Evolutionary conservation across 352 stramenopile genomes (phyloP).

Genomic region (Globisporangium perplexum): DNA sequence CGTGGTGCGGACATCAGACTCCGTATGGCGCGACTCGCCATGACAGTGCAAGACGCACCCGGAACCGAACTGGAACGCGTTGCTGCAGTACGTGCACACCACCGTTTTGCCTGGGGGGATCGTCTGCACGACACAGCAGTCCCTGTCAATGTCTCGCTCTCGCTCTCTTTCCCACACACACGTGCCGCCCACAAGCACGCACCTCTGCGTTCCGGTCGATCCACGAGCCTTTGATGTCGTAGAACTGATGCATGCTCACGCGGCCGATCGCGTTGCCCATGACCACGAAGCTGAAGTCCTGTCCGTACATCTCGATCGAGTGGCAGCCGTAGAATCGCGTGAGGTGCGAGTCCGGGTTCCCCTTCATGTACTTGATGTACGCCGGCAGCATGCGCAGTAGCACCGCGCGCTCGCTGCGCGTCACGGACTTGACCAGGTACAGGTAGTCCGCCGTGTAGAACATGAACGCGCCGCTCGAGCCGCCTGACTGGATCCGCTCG

Average conservation of each 20-base stretch:
- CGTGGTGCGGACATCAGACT: too few relatives aligned
- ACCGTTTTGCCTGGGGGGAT: conserved; percentile 78
- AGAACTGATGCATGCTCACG: conserved; percentile 85
- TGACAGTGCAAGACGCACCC: conserved; percentile 20
- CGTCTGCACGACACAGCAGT: conserved; percentile 17
- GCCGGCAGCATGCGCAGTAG: conserved; percentile 77
- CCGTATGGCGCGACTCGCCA: neutral
- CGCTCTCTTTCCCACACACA: neutral
- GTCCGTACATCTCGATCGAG: conserved; percentile 87
- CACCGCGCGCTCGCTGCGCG: conserved; percentile 64
- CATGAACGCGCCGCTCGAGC: conserved; percentile 88
- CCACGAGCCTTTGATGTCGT: conserved; percentile 90
- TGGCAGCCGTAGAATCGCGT: conserved; percentile 89
- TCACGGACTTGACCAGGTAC: conserved; percentile 88
- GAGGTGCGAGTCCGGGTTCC: conserved; percentile 71
- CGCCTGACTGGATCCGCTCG: conserved; percentile 75
- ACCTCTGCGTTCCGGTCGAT: conserved; percentile 81
- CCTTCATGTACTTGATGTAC: conserved; percentile 82
- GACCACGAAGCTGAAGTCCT: conserved; percentile 87
- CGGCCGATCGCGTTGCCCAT: conserved; percentile 87
- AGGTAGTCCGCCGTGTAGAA: conserved; percentile 88
- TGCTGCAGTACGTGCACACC: conserved; percentile 83
- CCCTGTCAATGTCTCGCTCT: neutral
- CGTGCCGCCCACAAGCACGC: conserved; percentile 1
- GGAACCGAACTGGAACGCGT: conserved; percentile 72